Base-by-base conservation (phyloP, 2,329 filamentous ascomycete species). In the Acrocalymma vagum region DNA sequence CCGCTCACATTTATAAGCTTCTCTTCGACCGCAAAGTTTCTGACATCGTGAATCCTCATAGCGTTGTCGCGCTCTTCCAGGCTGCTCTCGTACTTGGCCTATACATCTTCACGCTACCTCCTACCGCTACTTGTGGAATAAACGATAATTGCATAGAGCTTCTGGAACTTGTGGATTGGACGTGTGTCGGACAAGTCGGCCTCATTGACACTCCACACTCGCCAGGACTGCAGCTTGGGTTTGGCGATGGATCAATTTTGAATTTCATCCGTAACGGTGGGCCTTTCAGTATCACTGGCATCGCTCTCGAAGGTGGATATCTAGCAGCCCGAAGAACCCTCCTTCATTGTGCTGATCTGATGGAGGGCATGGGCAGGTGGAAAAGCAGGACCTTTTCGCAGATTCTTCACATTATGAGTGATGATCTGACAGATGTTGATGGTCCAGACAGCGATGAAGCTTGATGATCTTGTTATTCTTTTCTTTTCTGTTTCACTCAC, bases 381-480 rank as follows among this genome's bases (percentile, higher is more conserved):
- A 77, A 74, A 48, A 72, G 74, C 28, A 67, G 72, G 39, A 77
- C 76, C 3, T 77, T 78, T 49, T 75, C 72, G 3, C 72, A 78
- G 49, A 76, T 80, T 34, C 55, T 80, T 32, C 75, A 78, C 48
- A 80, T 79, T 18, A 80, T 81, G 78, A 79, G 77, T 52, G 78
- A 80, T 63, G 70, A 72, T 42, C 49, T 75, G 27, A 70, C 72
- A 16, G 72, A 75, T 38, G 50, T 56, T 25, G 62, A 65, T 10
- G 39, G 24, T 9, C 20, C 17, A n/a, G 53, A 59, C 38, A 53
- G 51, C 22, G 55, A 55, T 45, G 53, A 52, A 18, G 39, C 50
- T n/a, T n/a, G n/a, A n/a, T n/a, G n/a, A n/a, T n/a, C n/a, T n/a
- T n/a, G n/a, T n/a, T n/a, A n/a, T n/a, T n/a, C n/a, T n/a, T n/a